Evolutionary conservation across 2,329 filamentous ascomycete species (phyloP), one percentile per base, ranked within the genome.

Genomic region (Paraphoma chrysanthemicola): DNA sequence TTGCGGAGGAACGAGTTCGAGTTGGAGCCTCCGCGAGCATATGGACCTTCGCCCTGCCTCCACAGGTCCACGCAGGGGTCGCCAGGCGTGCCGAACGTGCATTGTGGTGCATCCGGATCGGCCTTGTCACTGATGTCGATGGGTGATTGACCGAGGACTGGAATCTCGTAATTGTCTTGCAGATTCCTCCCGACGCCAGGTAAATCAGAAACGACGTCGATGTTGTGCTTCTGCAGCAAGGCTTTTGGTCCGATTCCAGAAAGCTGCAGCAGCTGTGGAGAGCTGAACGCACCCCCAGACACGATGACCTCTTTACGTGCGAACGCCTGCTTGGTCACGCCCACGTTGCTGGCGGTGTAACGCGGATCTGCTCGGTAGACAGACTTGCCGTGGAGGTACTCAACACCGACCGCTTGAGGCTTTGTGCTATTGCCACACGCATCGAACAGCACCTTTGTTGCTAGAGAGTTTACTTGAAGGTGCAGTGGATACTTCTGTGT

Each of bases 261-360:
- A 0, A 89, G 81, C 74, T 87, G 84, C 4, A 90, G 82, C 3
- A 90, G 70, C 71, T 89, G 86, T 1, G 86, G 86, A 1, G 83
- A 82, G 71, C 88, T 85, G 71, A 85, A 88, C 0, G 85, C 81
- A 7, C 86, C 86, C 5, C 59, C 62, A 12, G 60, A 43, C 10
- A 65, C 52, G 16, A 68, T 65, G 33, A 65, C 57, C 48, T 65
- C 63, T 51, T 65, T 66, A 18, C 53, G 52, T 17, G 69, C 70
- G 50, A 65, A 63, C 5, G 59, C 62, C 12, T 49, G 54, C 12
- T 44, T 54, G 8, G 29, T 44, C 3, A 51, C 59, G 4, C 58
- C 53, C 14, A 16, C 51, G 33, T 48, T 55, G n/a, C 51, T 57
- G 5, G 58, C 59, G 42, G 57, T 51, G 23, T 75, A 66, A 1